Evolutionary conservation across 2,329 filamentous ascomycete genomes (phyloP), one percentile per base, ranked within the genome.

Genomic region (Colletotrichum sp.): DNA sequence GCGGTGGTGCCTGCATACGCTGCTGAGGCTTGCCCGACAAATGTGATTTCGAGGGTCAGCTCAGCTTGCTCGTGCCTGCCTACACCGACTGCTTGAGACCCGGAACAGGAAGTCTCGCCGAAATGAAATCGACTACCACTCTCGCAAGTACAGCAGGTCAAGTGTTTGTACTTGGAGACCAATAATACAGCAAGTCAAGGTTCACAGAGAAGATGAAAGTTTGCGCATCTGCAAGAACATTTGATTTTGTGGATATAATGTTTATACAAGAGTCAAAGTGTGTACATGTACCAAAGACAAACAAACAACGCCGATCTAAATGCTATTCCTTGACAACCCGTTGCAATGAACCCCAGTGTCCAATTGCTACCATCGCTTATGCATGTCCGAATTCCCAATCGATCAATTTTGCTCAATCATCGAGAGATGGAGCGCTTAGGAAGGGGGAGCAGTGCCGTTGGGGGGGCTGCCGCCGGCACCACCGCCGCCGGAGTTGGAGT

Each of bases 21-120:
- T 16, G 67, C 68, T 24, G 73, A 77, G 69, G 78, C 77, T 12
- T 80, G 79, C 69, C 67, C 71, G 16, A 75, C 71, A 4, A 79
- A 80, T 30, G 69, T 77, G 44, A 79, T 80, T 71, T 79, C 79
- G 7, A 77, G 78, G 30, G 79, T 78, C 18, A 79, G 77, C 59
- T 79, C 77, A 8, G 79, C 79, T n/a, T 80, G 79, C 75, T 79
- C 78, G 4, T 80, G 79, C 75, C 44, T 80, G 70, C 79, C 79
- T 2, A 78, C 79, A 8, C 74, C 78, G 8, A 79, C 78, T 30
- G 71, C 76, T 32, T 69, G 10, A 49, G 4, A 2, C 39, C 18
- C 3, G 5, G 4, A 49, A 49, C 3, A 3, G 39, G 39, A 49
- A 2, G 9, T 4, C 39, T 4, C 39, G 3, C 7, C 44, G 9